These are phyloP conservation scores for Pilasporangium apinafurcum DNA, from an alignment of 352 stramenopile genomes.

Conservation along the genomic window DNA sequence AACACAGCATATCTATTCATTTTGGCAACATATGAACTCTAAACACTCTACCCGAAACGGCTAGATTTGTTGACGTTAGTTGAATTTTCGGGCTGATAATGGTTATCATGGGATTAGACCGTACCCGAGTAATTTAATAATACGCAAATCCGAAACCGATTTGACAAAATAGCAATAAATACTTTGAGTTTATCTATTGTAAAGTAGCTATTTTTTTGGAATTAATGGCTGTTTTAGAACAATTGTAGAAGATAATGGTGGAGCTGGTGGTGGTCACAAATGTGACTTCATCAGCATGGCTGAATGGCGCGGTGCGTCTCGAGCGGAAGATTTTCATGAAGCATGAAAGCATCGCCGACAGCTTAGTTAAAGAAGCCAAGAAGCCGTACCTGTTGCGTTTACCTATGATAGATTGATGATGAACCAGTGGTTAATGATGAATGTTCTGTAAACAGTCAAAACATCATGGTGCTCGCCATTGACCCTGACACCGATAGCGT, in stretches of 20 bases:
- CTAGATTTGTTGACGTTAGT: too few relatives aligned
- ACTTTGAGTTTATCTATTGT: neutral
- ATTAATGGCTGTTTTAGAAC: neutral
- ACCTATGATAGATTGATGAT: neutral
- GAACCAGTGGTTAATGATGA: too few relatives aligned
- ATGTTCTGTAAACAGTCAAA: constrained; percentile 19
- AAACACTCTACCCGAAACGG: too few relatives aligned
- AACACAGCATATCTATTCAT: too few relatives aligned
- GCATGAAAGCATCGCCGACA: constrained; percentile 7
- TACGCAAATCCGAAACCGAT: too few relatives aligned
- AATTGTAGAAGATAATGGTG: neutral
- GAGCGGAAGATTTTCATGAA: constrained; percentile 12
- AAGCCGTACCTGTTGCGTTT: neutral
- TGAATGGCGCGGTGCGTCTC: constrained; percentile 5
- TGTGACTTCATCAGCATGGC: constrained; percentile 1
- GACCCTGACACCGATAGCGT: constrained; percentile 7
- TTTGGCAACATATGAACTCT: too few relatives aligned
- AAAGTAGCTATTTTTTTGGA: constrained; percentile 4
- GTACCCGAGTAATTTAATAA: too few relatives aligned
- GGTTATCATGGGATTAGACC: too few relatives aligned
- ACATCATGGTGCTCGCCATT: constrained; percentile 29
- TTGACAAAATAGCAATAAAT: too few relatives aligned
- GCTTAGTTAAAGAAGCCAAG: constrained; percentile 5
- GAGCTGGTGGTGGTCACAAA: constrained; percentile 6
- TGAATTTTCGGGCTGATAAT: too few relatives aligned